Base-by-base conservation (phyloP, 2,329 filamentous ascomycete species). In the Akanthomyces muscarius region DNA sequence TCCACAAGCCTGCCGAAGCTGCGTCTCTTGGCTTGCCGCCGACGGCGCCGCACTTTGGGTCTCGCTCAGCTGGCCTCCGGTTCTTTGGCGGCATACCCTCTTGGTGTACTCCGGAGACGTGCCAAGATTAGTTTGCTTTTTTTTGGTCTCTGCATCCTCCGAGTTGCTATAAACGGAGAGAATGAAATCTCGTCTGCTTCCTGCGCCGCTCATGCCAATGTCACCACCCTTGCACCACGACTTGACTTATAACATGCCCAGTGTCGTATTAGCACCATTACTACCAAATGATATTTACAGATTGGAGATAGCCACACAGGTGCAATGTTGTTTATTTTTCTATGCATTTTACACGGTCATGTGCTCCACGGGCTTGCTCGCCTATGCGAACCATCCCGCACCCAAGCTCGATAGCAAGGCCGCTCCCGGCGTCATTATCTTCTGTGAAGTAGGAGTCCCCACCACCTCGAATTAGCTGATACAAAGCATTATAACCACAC, bases 11-110 rank as follows among this genome's bases (percentile, higher is more conserved):
- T 51, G 21, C 30, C 57, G 30, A 48, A 48, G 42, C 28, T 25
- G 55, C 44, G 21, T 50, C 56, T 50, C 45, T 41, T 59, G 45
- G 56, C 56, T 59, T 59, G 45, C 56, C 30, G 55, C 55, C 44
- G n/a, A 38, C 55, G 55, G 30, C 44, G 44, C 55, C 56, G 45
- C 23, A 28, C 28, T 38, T 59, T 55, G 53, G 25, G 28, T n/a
- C 30, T 50, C 44, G 44, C 57, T 51, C 47, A 52, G 57, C 33
- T 52, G 57, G 30, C 57, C 25, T 18, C 2, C 14, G 44, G 45
- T 36, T 47, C 42, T 8, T 50, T 41, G 45, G 18, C 47, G 47
- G 57, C 36, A 36, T 45, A 44, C 57, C 47, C 3, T 52, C 18
- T 52, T 52, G 36, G 36, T 60, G 7, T 25, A 44, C 47, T 30